phyloP scores from a whole-genome alignment of 2,329 filamentous ascomycete genomes.

The Trichoderma sp. region DNA sequence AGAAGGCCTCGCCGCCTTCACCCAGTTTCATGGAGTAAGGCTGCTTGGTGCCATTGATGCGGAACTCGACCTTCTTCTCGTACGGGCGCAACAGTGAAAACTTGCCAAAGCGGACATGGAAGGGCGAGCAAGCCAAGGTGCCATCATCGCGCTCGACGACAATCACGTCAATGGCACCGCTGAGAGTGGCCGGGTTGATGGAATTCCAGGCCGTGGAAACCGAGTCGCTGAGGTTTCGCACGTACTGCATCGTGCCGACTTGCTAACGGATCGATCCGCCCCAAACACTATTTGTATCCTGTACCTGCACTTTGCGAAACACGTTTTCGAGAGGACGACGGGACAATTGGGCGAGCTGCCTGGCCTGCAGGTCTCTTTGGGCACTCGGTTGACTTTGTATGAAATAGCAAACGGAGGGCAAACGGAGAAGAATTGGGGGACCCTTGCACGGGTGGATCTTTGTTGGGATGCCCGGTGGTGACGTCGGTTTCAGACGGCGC shows the following conservation, averaged over 20 bases:
- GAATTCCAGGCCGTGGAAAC: conserved; percentile 99
- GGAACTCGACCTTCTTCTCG: conserved; percentile 98
- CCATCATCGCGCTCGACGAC: conserved; percentile 96
- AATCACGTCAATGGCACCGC: conserved; percentile 97
- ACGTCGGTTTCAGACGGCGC: conserved; percentile 18
- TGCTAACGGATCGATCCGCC: neutral
- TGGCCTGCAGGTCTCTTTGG: conserved; percentile 2
- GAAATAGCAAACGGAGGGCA: neutral
- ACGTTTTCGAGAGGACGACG: neutral
- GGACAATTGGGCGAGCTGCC: conserved; percentile 2
- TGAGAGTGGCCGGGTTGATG: conserved; percentile 95
- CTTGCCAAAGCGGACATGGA: conserved; percentile 98
- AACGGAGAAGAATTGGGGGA: conserved; percentile 10
- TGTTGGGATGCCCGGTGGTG: conserved; percentile 14
- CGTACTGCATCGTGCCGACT: conserved; percentile 82
- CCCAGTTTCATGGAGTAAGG: conserved; percentile 98
- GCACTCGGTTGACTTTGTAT: conserved; percentile 5
- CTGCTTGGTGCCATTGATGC: conserved; percentile 87
- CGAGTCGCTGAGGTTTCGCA: conserved; percentile 88
- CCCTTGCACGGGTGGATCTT: conserved; percentile 9
- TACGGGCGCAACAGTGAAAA: conserved; percentile 92
- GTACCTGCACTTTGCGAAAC: neutral
- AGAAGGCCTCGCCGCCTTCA: conserved; percentile 96
- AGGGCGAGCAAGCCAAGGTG: conserved; percentile 84
- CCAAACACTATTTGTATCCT: neutral